Conservation (phyloP, 202 grass and related monocot species). For the Zizania palustris region DNA sequence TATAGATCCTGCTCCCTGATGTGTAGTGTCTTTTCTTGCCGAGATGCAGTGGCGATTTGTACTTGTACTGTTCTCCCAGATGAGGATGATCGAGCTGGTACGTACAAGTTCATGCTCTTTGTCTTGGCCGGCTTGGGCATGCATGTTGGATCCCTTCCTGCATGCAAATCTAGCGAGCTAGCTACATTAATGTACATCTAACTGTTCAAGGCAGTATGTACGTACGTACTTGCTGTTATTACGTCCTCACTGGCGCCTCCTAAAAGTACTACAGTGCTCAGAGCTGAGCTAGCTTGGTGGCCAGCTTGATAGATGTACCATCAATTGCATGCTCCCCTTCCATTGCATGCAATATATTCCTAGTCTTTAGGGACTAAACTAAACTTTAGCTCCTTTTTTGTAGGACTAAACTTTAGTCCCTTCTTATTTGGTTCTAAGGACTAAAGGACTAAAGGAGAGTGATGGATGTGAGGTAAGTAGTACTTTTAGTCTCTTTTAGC, state of each 20-base stretch:
- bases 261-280: not conserved
- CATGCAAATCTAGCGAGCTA: not conserved
- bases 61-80: not conserved
- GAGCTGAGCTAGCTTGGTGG: not conserved
- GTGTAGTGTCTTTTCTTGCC: not conserved
- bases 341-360: no score
- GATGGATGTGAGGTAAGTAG: no score
- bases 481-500: no score
- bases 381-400: no score
- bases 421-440: no score
- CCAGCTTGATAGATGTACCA: not conserved
- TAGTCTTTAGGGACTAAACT: no score
- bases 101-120: not conserved
- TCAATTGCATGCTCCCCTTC: not conserved
- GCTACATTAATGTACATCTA: not conserved
- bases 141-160: not conserved
- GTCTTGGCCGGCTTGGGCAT: not conserved
- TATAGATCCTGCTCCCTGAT: not conserved
- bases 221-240: not conserved
- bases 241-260: not conserved
- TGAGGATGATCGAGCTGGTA: not conserved
- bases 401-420: no score
- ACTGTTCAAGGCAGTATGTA: not conserved
- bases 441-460: no score
- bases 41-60: not conserved